A percentile compares a stretch with the other conserved stretches of the same genome.
phyloP scores from a whole-genome alignment of 2,329 filamentous ascomycete species.

The Clonostachys solani region DNA sequence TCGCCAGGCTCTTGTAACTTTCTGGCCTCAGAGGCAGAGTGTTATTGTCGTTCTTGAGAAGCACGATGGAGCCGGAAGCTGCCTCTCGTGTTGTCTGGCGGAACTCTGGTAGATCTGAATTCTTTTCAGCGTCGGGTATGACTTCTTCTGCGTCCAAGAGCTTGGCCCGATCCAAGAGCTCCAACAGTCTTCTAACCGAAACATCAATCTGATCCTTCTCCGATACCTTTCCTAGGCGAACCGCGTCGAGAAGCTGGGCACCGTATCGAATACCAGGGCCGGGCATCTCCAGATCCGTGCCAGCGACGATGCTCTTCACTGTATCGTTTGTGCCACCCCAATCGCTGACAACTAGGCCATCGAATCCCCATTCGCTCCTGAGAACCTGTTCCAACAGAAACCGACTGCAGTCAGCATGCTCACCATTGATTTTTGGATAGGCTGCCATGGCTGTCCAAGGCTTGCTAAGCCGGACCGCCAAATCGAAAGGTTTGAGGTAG shows the following conservation, averaged over 20 bases:
- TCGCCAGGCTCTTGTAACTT: not conserved
- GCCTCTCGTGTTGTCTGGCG: constrained; percentile 54
- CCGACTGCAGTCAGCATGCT: constrained; percentile 29
- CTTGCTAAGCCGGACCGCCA: constrained; percentile 30
- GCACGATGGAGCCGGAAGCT: constrained; percentile 57
- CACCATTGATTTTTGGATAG: constrained; percentile 31
- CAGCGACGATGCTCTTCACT: constrained; percentile 14
- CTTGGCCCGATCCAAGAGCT: not conserved
- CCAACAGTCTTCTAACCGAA: not conserved
- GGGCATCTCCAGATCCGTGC: constrained; percentile 21
- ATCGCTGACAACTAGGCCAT: constrained; percentile 37
- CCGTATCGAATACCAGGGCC: constrained; percentile 12
- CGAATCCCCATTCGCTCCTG: constrained; percentile 33
- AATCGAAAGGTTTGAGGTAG: constrained; percentile 38
- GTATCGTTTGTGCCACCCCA: constrained; percentile 26
- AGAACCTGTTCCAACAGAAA: constrained; percentile 26
- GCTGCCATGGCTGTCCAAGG: constrained; percentile 13
- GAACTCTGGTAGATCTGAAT: not conserved
- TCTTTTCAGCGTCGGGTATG: not conserved
- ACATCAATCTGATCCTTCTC: not conserved
- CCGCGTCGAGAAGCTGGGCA: constrained; percentile 5
- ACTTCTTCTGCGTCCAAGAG: constrained; percentile 2
- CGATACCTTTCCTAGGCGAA: constrained; percentile 4
- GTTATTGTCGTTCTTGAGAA: constrained; percentile 20
- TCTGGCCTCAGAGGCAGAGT: constrained; percentile 28